Conservation (phyloP, 2,329 filamentous ascomycete species). For the Ophiostoma montium region DNA sequence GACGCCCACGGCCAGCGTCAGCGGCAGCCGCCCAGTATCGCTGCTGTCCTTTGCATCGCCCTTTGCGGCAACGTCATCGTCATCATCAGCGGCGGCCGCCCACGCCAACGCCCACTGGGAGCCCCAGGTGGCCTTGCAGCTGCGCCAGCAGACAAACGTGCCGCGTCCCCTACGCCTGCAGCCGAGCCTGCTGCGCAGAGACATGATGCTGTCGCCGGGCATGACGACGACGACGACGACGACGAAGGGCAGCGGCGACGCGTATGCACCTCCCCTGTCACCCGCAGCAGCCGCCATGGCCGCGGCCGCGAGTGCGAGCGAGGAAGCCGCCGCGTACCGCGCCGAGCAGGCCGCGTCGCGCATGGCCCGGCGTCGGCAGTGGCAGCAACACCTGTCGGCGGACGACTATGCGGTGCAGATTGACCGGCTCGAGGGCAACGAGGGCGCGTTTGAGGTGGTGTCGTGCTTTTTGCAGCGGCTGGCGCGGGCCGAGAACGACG, state of each 20-base stretch:
- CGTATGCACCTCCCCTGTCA: too few species aligned
- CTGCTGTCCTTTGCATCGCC: constrained; percentile 6
- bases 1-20: constrained; percentile 3
- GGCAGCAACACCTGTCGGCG: background rate
- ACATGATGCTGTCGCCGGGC: background rate
- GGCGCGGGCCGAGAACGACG: constrained; percentile 11
- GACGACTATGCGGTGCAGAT: background rate
- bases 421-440: constrained; percentile 6
- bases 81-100: background rate
- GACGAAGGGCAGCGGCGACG: too few species aligned
- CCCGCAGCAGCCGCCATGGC: background rate
- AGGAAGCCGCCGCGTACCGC: constrained; percentile 1
- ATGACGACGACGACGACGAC: background rate
- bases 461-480: constrained; percentile 8
- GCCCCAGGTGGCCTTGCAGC: background rate
- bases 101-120: background rate
- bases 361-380: constrained; percentile 8
- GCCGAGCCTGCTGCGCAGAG: background rate
- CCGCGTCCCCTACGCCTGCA: constrained; percentile 8
- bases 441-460: constrained; percentile 10
- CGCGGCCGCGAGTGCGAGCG: background rate
- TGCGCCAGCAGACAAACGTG: background rate
- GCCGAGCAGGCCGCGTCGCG: constrained; percentile 6
- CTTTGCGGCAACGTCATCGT: background rate
- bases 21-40: constrained; percentile 1